Evolutionary conservation across 257 asterid species (phyloP), one percentile per base, ranked within the genome.

Genomic region (Rubia yunnanensis): DNA sequence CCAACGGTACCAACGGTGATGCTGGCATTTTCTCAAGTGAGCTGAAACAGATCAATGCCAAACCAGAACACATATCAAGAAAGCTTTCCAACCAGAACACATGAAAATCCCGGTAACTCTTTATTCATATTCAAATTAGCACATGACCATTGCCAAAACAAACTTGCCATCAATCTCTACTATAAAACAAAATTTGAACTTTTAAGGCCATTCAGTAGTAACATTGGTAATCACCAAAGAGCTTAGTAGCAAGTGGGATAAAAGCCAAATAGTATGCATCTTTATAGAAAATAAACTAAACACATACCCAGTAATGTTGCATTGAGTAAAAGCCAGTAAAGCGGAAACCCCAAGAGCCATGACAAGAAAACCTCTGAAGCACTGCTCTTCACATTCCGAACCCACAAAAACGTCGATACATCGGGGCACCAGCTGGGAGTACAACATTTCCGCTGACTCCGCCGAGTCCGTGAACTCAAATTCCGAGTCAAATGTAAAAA

Each of bases 321-420:
- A 73, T 73, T 86, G 99, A 41, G 78, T 81, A 75, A 92, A 92
- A 56, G 88, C 86, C 70, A 92, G 84, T 50, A 92, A 70, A 58
- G 97, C 85, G 1, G 95, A 85, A 70, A 87, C 86, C 59, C 84
- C 95, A 66, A 85, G 17, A 49, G 92, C 83, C 88, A 89, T 77
- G 64, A 89, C 87, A 67, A 92, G 70, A 78, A 87, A 76, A 8
- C 73, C 78, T 81, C 71, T 85, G 65, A 73, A 86, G 32, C 80
- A 73, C 74, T 17, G 68, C 36, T 65, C 60, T 10, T 17, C 67
- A 50, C 10, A 27, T n/a, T 46, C 56, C n/a, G 70, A 65, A 46
- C 54, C 48, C 14, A 85, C 11, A 70, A 86, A 86, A 66, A 78
- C 79, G 74, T 71, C 74, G 38, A 88, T 80, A 70, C 84, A 81